Conservation (phyloP, 495 filamentous ascomycete genomes). For the Antarctomyces pellizariae region DNA sequence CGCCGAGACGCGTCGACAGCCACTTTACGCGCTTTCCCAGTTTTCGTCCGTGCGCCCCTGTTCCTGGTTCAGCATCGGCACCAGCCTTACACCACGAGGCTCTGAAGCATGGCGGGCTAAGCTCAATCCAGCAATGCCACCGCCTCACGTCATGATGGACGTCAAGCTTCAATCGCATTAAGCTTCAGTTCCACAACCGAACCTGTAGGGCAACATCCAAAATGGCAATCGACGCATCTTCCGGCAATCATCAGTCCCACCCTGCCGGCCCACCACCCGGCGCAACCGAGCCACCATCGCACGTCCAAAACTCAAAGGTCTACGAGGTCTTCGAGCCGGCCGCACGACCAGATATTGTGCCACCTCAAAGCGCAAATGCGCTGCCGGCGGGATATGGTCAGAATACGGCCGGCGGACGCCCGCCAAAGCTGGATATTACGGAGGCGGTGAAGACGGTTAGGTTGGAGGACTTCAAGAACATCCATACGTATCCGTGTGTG, state of each 20-base stretch:
- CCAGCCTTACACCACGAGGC: too few species aligned
- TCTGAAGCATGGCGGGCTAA: too few species aligned
- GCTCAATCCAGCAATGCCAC: conserved; percentile 2
- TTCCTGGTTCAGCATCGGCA: too few species aligned
- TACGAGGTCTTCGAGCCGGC: conserved; percentile 20
- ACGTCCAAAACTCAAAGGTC: conserved; percentile 13
- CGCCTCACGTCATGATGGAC: conserved; percentile 3
- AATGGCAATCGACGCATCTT: conserved; percentile 14
- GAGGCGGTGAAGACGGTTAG: conserved; percentile 45
- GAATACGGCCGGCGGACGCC: conserved; percentile 21
- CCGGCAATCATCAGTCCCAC: conserved; percentile 9
- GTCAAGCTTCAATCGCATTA: too few species aligned
- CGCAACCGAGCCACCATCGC: conserved; percentile 13
- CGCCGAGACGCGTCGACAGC: too few species aligned
- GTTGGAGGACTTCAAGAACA: conserved; percentile 40
- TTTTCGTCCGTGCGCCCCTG: too few species aligned
- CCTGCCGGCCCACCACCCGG: conserved; percentile 16
- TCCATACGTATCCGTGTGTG: conserved; percentile 65
- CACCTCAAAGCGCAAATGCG: conserved; percentile 10
- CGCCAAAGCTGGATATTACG: conserved; percentile 24
- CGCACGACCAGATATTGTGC: conserved; percentile 14
- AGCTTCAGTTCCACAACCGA: neutral
- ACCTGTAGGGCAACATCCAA: neutral
- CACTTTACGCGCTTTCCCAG: too few species aligned
- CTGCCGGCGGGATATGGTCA: conserved; percentile 11